Evolutionary conservation across 495 filamentous ascomycete species (phyloP).

Genomic region (Choiromyces venosus): DNA sequence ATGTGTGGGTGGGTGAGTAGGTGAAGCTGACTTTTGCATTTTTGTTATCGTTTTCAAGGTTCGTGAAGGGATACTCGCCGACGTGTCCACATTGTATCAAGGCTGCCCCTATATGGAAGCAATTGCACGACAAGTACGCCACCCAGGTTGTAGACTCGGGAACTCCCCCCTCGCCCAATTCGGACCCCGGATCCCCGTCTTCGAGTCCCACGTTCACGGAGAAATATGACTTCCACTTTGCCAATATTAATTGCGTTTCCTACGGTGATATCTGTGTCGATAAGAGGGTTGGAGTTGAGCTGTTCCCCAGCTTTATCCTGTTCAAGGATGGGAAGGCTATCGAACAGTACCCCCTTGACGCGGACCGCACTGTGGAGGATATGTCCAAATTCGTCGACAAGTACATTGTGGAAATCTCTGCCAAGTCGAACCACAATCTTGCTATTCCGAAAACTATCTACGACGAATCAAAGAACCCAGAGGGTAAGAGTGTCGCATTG

Average conservation of each 20-base stretch:
- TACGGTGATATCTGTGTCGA: conserved; percentile 64
- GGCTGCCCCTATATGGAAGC: conserved; percentile 82
- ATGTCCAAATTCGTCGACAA: conserved; percentile 69
- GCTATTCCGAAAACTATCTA: conserved; percentile 48
- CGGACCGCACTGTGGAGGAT: conserved; percentile 30
- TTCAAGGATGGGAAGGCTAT: conserved; percentile 73
- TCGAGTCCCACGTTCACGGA: conserved; percentile 49
- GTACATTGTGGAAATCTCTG: conserved; percentile 60
- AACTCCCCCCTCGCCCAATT: conserved; percentile 39
- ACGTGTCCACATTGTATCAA: conserved; percentile 61
- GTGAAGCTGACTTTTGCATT: conserved; percentile 17
- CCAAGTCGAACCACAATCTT: conserved; percentile 61
- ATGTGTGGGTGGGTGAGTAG: not conserved
- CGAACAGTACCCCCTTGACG: conserved; percentile 45
- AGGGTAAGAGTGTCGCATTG: conserved; percentile 56
- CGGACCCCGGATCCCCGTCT: conserved; percentile 37
- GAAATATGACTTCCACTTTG: conserved; percentile 90
- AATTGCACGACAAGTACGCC: conserved; percentile 93
- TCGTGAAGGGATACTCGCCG: conserved; percentile 72
- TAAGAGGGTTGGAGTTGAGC: conserved; percentile 54
- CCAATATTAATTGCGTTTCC: conserved; percentile 72
- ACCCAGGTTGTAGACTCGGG: conserved; percentile 56
- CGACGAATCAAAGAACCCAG: conserved; percentile 17
- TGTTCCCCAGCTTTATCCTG: conserved; percentile 70
- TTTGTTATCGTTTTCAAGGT: conserved; percentile 49